Evolutionary conservation across 352 stramenopile species (phyloP), one percentile per base, ranked within the genome.

Genomic region (Peronospora belbahrii): DNA sequence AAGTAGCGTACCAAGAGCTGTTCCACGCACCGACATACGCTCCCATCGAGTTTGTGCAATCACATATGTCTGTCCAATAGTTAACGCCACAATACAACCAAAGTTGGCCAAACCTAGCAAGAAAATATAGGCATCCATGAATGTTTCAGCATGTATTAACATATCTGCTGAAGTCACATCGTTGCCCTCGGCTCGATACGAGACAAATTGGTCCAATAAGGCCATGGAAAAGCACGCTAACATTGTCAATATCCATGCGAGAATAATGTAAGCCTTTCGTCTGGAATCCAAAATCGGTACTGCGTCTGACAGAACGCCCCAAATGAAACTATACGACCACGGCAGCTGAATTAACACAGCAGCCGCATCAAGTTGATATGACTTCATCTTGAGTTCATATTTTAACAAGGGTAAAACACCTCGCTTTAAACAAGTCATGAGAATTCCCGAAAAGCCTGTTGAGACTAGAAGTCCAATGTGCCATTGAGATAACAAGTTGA

Each of bases 191-290:
- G 49, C 51, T 23, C 35, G 42, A 39, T 56, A 60, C 31, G 48
- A 55, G 8, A 69, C 24, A 36, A 49, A 52, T 18, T 70, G 44
- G 20, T 78, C 56, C 34, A 70, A 22, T 17, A 75, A 6, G 19
- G 57, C 59, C 63, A 74, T 76, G 7, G 33, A 18, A 32, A 70
- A 61, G 33, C 68, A 67, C 31, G 53, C 52, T 2, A 70, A 5
- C 41, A 61, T 60, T 2, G 63, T 64, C 18, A 62, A 22, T 18
- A 62, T 46, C 66, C 66, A 67, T n/a, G 75, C 81, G 11, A 83
- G 36, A 15, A 86, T 66, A 53, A 94, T 88, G 54, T 95, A 95
- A 3, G 82, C 60, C 51, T 90, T 91, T 15, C 82, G 65, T 20
- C 74, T 70, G 13, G 75, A 81, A 18, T 70, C 74, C 20, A 70